Evolutionary conservation across 495 filamentous ascomycete genomes (phyloP).

Genomic region (Tuber indicum): DNA sequence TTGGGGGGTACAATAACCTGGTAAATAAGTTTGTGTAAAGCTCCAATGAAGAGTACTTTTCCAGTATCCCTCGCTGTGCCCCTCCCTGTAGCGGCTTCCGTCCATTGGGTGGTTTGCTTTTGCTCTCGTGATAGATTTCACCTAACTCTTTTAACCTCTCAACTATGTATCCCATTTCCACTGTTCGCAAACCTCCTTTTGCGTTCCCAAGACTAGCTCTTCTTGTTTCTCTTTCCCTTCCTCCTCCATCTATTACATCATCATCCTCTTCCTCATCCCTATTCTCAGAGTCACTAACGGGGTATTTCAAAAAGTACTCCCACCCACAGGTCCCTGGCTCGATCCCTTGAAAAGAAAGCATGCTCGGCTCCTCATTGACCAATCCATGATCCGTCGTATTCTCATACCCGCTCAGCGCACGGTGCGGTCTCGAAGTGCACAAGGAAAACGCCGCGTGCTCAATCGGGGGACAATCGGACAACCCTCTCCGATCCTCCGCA

Average conservation of each 20-base stretch:
- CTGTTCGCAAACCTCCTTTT: conserved; percentile 36
- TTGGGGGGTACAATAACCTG: conserved; percentile 54
- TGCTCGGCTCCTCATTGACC: conserved; percentile 37
- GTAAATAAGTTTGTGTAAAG: conserved; percentile 58
- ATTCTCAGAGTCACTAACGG: conserved; percentile 35
- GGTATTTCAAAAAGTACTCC: conserved; percentile 40
- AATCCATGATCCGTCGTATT: conserved; percentile 17
- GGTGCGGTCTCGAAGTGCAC: conserved; percentile 24
- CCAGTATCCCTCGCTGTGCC: conserved; percentile 24
- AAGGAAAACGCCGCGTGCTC: conserved; percentile 36
- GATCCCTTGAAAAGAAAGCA: conserved; percentile 35
- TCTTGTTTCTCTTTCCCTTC: conserved; percentile 28
- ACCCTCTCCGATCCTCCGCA: conserved; percentile 14
- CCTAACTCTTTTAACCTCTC: conserved; percentile 40
- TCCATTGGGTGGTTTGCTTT: conserved; percentile 7
- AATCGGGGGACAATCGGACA: conserved; percentile 33
- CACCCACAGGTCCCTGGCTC: conserved; percentile 40
- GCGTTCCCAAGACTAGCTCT: conserved; percentile 30
- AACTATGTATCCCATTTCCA: conserved; percentile 40
- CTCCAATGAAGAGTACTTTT: conserved; percentile 46
- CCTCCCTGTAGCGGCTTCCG: conserved; percentile 3
- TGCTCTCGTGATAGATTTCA: conserved; percentile 36
- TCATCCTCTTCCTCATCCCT: conserved; percentile 27
- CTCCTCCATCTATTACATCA: conserved; percentile 25
- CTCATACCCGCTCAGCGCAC: conserved; percentile 20